These are phyloP conservation scores for Meyerozyma carpophila DNA, from an alignment of 1,139 yeast genomes.

Conservation along the genomic window DNA sequence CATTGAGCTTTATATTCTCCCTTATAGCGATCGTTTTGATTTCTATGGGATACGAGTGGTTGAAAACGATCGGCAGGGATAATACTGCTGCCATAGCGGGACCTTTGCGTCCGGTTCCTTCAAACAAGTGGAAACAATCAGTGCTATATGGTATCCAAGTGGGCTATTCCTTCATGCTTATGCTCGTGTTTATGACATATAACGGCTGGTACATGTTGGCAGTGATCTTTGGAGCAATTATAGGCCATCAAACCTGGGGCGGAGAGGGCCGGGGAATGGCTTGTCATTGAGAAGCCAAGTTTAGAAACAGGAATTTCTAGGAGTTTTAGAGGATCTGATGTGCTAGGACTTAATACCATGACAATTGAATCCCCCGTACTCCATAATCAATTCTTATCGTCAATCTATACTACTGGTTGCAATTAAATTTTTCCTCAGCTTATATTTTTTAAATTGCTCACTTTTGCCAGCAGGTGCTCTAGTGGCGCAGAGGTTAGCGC, in stretches of 20 bases:
- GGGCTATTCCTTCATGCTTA: slow-evolving; percentile 69
- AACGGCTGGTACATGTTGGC: slow-evolving; percentile 81
- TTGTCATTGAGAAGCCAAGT: slow-evolving; percentile 34
- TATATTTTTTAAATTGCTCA: neutral
- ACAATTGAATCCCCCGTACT: neutral
- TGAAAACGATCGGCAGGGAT: slow-evolving; percentile 20
- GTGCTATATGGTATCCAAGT: slow-evolving; percentile 65
- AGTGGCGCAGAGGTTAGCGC: slow-evolving; percentile 56
- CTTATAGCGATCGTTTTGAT: slow-evolving; percentile 44
- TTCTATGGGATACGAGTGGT: slow-evolving; percentile 58
- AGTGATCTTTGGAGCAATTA: slow-evolving; percentile 61
- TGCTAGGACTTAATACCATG: neutral
- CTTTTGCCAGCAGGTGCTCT: slow-evolving; percentile 27
- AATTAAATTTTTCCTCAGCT: neutral
- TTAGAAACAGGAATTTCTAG: neutral
- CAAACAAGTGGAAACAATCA: slow-evolving; percentile 25
- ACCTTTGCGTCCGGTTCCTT: slow-evolving; percentile 13
- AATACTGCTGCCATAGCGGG: slow-evolving; percentile 27
- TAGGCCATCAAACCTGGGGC: slow-evolving; percentile 65
- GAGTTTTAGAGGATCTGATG: neutral
- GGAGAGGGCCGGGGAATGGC: slow-evolving; percentile 30
- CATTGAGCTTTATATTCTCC: slow-evolving; percentile 47
- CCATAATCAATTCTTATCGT: neutral
- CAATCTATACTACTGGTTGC: no score
- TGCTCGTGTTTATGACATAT: slow-evolving; percentile 81